Base-by-base conservation (phyloP, 495 filamentous ascomycete species). In the Penicillium desertorum region DNA sequence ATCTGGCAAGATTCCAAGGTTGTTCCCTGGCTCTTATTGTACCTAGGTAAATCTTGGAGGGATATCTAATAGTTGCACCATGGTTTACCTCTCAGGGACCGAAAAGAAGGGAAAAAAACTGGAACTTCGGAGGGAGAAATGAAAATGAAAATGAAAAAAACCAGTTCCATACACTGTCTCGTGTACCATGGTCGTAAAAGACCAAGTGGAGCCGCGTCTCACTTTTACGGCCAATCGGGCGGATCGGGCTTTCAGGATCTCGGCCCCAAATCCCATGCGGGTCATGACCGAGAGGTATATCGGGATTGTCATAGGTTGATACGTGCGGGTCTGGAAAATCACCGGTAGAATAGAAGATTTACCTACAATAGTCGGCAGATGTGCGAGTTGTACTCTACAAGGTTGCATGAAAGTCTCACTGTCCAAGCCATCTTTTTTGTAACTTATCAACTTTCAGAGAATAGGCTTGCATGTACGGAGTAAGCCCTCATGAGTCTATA, bases 221-320 rank as follows among this genome's bases (percentile, higher is more conserved):
- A 39, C 16, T 8, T 17, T 9, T 0, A 1, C 6, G 11, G 11
- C 51, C 51, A 54, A 54, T 45, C 51, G 51, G 39, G 7, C 27
- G 22, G 36, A 23, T 51, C 27, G 45, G 45, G 27, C 45, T 48
- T 29, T 27, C 36, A 27, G 27, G 17, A 19, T 19, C 23, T 45
- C 44, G 20, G 17, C 12, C 20, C 22, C 36, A 22, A 22, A 34
- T 14, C 14, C 48, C 30, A 34, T 30, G 7, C 48, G 48, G 30
- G 48, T n/a, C 36, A 39, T 51, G 49, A 22, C 49, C 49, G 34
- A 36, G 1, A 41, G 12, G 22, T 5, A 19, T 54, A 12, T 45
- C 51, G 51, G 51, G 42, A 45, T 45, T 42, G 42, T n/a, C 19
- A 45, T 54, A 45, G 29, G 41, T 12, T 36, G 39, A 54, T 36